Evolutionary conservation across 441 rosid species (phyloP).

Genomic region (Kokia cookei): DNA sequence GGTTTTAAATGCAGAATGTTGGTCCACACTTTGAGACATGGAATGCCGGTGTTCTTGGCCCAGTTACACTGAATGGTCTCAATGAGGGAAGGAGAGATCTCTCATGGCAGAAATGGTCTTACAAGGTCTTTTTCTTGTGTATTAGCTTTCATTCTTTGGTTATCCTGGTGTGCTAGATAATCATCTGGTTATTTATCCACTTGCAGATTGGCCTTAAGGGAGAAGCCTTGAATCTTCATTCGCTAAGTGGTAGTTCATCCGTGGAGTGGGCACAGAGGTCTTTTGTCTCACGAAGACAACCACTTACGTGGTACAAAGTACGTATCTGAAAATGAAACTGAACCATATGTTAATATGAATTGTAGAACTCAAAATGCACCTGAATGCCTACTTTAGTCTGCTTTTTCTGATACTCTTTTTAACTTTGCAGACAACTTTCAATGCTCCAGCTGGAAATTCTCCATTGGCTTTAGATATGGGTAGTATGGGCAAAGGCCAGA

Average conservation of each 20-base stretch:
- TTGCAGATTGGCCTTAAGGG: slow-evolving; percentile 86
- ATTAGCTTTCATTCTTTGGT: background rate
- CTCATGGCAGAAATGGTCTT: slow-evolving; percentile 97
- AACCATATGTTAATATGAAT: background rate
- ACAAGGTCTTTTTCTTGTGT: slow-evolving; percentile 41
- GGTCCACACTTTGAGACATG: slow-evolving; percentile 97
- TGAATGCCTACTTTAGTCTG: background rate
- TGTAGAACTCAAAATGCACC: background rate
- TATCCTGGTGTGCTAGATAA: background rate
- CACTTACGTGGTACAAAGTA: slow-evolving; percentile 93
- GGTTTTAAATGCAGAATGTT: slow-evolving; percentile 60
- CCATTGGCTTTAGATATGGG: slow-evolving; percentile 92
- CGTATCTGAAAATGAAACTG: slow-evolving; percentile 10
- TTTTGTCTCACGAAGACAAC: slow-evolving; percentile 67
- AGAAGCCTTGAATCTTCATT: slow-evolving; percentile 82
- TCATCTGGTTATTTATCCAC: slow-evolving; percentile 6
- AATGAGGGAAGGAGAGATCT: slow-evolving; percentile 73
- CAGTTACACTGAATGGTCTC: slow-evolving; percentile 72
- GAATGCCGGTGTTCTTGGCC: slow-evolving; percentile 96
- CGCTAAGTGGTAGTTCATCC: slow-evolving; percentile 75
- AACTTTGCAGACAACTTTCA: slow-evolving; percentile 67
- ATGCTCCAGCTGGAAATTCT: slow-evolving; percentile 76
- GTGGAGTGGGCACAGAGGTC: slow-evolving; percentile 92
- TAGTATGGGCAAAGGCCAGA: slow-evolving; percentile 96
- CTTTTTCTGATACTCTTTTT: slow-evolving; percentile 13